Conservation (phyloP, 345 rosid species). For the Garcia nutans region DNA sequence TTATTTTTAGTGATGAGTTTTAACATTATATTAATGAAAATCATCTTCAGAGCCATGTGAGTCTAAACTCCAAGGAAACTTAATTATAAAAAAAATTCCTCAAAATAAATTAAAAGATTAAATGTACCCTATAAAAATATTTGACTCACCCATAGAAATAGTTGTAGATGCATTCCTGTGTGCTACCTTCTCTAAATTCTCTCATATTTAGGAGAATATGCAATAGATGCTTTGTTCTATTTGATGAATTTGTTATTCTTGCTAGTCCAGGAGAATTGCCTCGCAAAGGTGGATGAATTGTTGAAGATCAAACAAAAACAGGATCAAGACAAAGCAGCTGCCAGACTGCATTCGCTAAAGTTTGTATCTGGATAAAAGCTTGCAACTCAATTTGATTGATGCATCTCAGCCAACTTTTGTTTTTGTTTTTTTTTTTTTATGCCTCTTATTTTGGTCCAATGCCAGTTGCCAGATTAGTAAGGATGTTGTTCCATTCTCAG, state of each 20-base stretch:
- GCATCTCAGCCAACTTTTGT: conserved; percentile 1
- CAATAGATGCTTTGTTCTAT: background rate
- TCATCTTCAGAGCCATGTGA: too few relatives aligned
- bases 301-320: conserved; percentile 74
- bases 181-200: background rate
- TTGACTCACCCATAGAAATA: too few relatives aligned
- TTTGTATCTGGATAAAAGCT: conserved; percentile 29
- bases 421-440: conserved; percentile 14
- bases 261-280: conserved; percentile 44
- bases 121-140: too few relatives aligned
- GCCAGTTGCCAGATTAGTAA: conserved; percentile 37
- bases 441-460: conserved; percentile 26
- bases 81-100: too few relatives aligned
- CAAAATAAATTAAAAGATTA: too few relatives aligned
- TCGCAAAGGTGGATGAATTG: conserved; percentile 56
- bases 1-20: too few relatives aligned
- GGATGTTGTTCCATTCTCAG: conserved; percentile 28
- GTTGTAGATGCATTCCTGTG: background rate
- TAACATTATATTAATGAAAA: too few relatives aligned
- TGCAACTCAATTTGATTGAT: background rate
- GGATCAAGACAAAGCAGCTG: conserved; percentile 67
- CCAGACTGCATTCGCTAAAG: conserved; percentile 69
- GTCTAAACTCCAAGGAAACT: too few relatives aligned
- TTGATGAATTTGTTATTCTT: conserved; percentile 12
- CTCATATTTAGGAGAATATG: background rate